These are phyloP conservation scores for Solanum habrochaites DNA, from an alignment of 257 asterid species.

Conservation along the genomic window DNA sequence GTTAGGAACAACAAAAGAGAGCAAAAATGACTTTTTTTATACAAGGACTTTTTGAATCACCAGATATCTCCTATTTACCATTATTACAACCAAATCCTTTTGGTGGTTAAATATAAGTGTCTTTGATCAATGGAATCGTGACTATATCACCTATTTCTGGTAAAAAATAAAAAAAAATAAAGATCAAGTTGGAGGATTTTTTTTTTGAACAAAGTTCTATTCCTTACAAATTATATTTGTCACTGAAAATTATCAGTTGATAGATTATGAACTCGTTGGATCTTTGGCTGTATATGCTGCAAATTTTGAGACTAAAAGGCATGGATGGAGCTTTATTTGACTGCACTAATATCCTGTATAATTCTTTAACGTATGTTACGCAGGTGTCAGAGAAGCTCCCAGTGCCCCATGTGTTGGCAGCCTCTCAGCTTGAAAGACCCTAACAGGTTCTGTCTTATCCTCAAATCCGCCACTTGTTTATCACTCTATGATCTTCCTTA, in stretches of 20 bases:
- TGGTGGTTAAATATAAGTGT: not conserved
- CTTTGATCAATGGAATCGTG: not conserved
- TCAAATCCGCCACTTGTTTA: not conserved
- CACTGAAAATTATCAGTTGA: not conserved
- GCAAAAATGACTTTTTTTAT: not conserved
- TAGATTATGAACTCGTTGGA: not conserved
- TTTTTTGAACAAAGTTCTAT: not conserved
- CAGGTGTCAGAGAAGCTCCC: conserved; percentile 95
- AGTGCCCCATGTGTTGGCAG: conserved; percentile 98
- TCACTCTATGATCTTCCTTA: not conserved
- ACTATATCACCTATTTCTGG: not conserved
- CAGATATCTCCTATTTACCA: not conserved
- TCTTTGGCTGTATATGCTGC: not conserved
- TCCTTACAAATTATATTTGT: not conserved
- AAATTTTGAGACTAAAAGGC: not conserved
- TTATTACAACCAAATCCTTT: not conserved
- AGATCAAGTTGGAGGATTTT: not conserved
- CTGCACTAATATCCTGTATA: not conserved
- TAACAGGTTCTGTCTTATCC: conserved; percentile 36
- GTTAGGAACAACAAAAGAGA: not conserved
- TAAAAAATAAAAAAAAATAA: not conserved
- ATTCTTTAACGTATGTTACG: not conserved
- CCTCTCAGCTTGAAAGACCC: conserved; percentile 76
- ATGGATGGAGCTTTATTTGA: not conserved
- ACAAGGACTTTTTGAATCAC: not conserved